Evolutionary conservation across 2,329 filamentous ascomycete genomes (phyloP).

Genomic region (Monilinia aucupariae): DNA sequence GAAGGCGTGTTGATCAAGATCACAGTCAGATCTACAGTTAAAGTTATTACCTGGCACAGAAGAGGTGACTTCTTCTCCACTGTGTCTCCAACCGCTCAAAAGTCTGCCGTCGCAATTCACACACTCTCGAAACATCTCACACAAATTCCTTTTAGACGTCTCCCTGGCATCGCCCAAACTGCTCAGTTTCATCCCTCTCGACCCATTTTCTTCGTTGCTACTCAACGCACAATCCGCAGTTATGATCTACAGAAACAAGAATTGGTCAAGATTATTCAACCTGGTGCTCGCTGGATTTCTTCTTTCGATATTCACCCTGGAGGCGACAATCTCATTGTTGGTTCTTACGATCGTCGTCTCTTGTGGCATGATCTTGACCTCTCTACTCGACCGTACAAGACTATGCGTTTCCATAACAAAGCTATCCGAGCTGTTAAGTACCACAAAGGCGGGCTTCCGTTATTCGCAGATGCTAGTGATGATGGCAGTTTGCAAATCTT

Average conservation of each 20-base stretch:
- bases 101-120: conserved; percentile 84
- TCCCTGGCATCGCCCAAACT: conserved; percentile 71
- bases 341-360: conserved; percentile 87
- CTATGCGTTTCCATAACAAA: conserved; percentile 86
- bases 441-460: conserved; percentile 70
- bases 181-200: conserved; percentile 92
- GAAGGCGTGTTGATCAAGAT: conserved; percentile 75
- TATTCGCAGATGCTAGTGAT: conserved; percentile 93
- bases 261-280: conserved; percentile 86
- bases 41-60: conserved; percentile 89
- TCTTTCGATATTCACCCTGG: conserved; percentile 89
- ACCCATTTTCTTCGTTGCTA: conserved; percentile 92
- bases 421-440: conserved; percentile 86
- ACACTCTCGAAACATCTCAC: conserved; percentile 92
- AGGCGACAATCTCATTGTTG: conserved; percentile 89
- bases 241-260: conserved; percentile 92
- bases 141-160: conserved; percentile 82
- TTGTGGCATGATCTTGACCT: conserved; percentile 97
- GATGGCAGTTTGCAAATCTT: conserved; percentile 94
- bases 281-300: conserved; percentile 90
- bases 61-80: conserved; percentile 92
- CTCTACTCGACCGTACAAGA: conserved; percentile 87
- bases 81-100: conserved; percentile 74
- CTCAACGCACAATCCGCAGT: conserved; percentile 84
- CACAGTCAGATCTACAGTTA: conserved; percentile 74